Evolutionary conservation across 208 protist species (phyloP), one percentile per base, ranked within the genome.

Genomic region (Wallacemonas sp.): DNA sequence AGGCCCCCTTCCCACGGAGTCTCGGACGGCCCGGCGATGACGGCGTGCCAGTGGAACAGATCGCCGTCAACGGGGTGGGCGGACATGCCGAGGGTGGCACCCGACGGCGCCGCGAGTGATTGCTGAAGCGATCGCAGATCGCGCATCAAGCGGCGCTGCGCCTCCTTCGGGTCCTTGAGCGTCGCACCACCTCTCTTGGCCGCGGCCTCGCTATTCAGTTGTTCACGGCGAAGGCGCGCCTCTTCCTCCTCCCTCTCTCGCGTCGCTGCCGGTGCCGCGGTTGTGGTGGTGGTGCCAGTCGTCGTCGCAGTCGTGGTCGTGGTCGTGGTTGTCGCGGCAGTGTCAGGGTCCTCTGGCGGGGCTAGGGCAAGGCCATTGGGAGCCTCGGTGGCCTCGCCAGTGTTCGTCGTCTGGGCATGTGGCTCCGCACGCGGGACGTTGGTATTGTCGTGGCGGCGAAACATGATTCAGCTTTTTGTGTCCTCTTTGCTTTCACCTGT

Each of bases 1-100:
- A 95, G 60, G 9, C 95, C 95, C 21, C 93, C 93, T 72, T 95
- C 93, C 84, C 94, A 98, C 21, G 78, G 54, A 0, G 87, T 93
- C 21, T 76, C 80, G 5, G 76, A 84, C 23, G 93, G 93, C 8
- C 93, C 93, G 8, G 74, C 32, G 26, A 97, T 88, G 41, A 94
- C 78, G 33, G 91, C 93, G 33, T 85, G 72, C 92, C 93, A 97
- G 62, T 81, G 72, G 23, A 95, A 90, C 6, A 97, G 61, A 68
- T 96, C 71, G 14, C 76, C 80, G n/a, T 92, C 74, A 5, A 88
- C 70, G 9, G 88, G 92, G 17, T 74, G 56, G 9, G 89, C 90
- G 0, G 62, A 80, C 29, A 97, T 84, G 26, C 78, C 75, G 11
- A 80, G 43, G 26, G 66, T 72, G 4, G 38, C 74, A 17, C 80